phyloP scores from a whole-genome alignment of 768 basidiomycete species.

The Mycena haematopus region DNA sequence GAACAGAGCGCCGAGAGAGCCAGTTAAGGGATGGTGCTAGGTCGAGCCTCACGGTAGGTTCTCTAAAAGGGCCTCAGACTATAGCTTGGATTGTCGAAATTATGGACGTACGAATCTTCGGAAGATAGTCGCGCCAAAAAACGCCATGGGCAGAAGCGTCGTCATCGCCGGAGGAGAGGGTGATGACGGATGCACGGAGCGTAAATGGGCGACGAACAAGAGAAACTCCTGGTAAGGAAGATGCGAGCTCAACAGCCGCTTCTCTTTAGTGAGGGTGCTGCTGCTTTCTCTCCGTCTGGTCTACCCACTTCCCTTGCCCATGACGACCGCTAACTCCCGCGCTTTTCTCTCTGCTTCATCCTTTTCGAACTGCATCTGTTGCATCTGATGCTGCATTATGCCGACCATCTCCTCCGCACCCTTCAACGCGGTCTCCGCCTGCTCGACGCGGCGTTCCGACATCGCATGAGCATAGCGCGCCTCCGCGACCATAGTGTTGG shows the following conservation, averaged over 20 bases:
- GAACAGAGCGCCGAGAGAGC: slow-evolving; percentile 87
- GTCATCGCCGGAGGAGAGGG: slow-evolving; percentile 70
- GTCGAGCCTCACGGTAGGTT: slow-evolving; percentile 92
- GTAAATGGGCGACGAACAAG: slow-evolving; percentile 77
- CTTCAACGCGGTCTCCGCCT: slow-evolving; percentile 77
- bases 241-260: slow-evolving; percentile 70
- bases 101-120: slow-evolving; percentile 82
- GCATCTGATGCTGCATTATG: slow-evolving; percentile 86
- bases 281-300: slow-evolving; percentile 43
- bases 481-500: slow-evolving; percentile 98
- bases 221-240: slow-evolving; percentile 82
- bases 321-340: slow-evolving; percentile 52
- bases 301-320: slow-evolving; percentile 76
- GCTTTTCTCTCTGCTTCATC: slow-evolving; percentile 63
- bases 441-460: slow-evolving; percentile 78
- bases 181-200: slow-evolving; percentile 68
- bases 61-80: slow-evolving; percentile 51
- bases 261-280: slow-evolving; percentile 36
- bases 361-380: slow-evolving; percentile 70
- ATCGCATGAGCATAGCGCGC: slow-evolving; percentile 71
- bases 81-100: slow-evolving; percentile 12
- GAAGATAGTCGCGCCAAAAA: slow-evolving; percentile 73
- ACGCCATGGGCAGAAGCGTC: slow-evolving; percentile 78
- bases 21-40: slow-evolving; percentile 94
- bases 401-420: slow-evolving; percentile 88